Evolutionary conservation across 2,329 filamentous ascomycete genomes (phyloP).

Genomic region (Madurella mycetomatis): DNA sequence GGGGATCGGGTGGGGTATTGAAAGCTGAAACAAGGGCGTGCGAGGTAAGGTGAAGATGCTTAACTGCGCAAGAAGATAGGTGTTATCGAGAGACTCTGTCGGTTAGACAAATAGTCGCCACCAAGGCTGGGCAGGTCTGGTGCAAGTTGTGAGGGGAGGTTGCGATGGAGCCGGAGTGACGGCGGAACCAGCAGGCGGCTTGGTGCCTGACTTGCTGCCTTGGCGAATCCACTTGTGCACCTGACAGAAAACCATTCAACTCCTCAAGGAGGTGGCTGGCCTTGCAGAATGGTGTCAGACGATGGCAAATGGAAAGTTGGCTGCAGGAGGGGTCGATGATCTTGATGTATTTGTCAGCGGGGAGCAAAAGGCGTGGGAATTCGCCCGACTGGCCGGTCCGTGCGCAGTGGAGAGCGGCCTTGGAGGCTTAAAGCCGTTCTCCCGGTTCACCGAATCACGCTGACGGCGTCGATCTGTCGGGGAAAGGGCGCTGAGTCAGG

Average conservation of each 20-base stretch:
- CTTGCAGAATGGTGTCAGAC: not conserved
- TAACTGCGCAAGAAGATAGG: too few relatives aligned
- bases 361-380: not conserved
- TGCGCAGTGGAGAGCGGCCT: not conserved
- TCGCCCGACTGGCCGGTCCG: not conserved
- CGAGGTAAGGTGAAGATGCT: too few relatives aligned
- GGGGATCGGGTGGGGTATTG: too few relatives aligned
- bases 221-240: not conserved
- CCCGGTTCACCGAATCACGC: too few relatives aligned
- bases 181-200: not conserved
- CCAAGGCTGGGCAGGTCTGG: not conserved
- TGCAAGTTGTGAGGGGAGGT: not conserved
- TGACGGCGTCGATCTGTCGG: not conserved
- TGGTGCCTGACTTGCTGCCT: slow-evolving; percentile 7
- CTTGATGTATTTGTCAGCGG: slow-evolving; percentile 9
- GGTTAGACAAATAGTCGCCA: too few relatives aligned
- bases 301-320: not conserved
- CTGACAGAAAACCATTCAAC: not conserved
- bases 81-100: too few relatives aligned
- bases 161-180: not conserved
- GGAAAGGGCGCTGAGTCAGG: not conserved
- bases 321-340: not conserved
- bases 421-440: not conserved
- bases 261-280: not conserved
- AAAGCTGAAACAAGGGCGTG: too few relatives aligned